Base-by-base conservation (phyloP, 2,329 filamentous ascomycete species). In the Pezicula neosporulosa region DNA sequence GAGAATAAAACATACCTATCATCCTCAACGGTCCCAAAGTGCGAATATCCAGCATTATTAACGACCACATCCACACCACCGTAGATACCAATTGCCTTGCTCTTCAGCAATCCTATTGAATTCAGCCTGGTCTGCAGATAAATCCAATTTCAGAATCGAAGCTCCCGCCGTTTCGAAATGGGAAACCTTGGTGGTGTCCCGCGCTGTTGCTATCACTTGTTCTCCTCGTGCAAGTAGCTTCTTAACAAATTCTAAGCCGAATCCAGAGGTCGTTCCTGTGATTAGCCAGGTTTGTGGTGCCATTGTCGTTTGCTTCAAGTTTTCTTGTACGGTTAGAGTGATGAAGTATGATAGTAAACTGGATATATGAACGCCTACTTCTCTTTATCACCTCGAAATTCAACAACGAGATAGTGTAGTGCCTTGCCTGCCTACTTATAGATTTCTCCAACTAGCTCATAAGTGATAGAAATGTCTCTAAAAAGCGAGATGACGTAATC, bases 21-120 rank as follows among this genome's bases (percentile, higher is more conserved):
- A 6, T 74, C 73, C 58, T 83, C 81, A 37, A 81, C 72, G 1
- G 77, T 72, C 15, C 75, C 76, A 9, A 66, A 60, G 1, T 78
- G 63, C 16, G 77, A 74, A 16, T 56, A 43, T 13, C 51, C 54
- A 8, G 56, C 56, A 38, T 58, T 58, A 37, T 58, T 58, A 13
- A 58, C 56, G 16, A 58, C 44, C 15, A 54, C 46, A 45, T 58
- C 51, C 4, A 54, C 64, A 3, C 62, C 62, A 12, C 73, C 72
- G 49, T 71, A 69, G n/a, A 61, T 61, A 7, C 63, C 56, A 37
- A 72, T 67, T 1, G 68, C 70, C 13, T n/a, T n/a, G n/a, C n/a
- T 68, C 60, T 13, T 69, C 63, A 4, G 66, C 65, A 21, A 67
- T 57, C 19, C 61, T 56, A 54, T 71, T 59, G 28, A 75, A 58